phyloP scores from a whole-genome alignment of 495 filamentous ascomycete genomes.

The Chaetomium cochliodes region DNA sequence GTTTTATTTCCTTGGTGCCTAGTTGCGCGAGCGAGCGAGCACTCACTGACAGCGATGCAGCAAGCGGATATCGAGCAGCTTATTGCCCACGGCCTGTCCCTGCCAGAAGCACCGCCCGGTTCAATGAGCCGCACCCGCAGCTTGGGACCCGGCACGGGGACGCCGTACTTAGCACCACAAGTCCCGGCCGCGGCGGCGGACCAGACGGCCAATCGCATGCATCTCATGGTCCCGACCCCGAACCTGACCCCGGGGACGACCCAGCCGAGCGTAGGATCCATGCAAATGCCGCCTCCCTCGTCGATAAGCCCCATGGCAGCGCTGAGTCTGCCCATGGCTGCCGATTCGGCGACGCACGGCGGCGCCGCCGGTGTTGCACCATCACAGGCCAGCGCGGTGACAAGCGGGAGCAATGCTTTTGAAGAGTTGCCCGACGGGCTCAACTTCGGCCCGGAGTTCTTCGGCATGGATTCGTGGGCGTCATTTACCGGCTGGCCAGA shows the following conservation, averaged over 20 bases:
- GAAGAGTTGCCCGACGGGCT: constrained; percentile 31
- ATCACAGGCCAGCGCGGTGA: constrained; percentile 30
- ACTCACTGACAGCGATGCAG: constrained; percentile 29
- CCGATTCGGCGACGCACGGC: neutral
- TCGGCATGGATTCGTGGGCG: constrained; percentile 30
- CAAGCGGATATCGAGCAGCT: constrained; percentile 48
- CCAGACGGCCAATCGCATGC: constrained; percentile 4
- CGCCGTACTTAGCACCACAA: constrained; percentile 20
- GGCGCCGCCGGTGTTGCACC: constrained; percentile 19
- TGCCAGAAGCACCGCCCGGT: constrained; percentile 17
- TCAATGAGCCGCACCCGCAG: constrained; percentile 14
- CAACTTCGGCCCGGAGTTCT: constrained; percentile 32
- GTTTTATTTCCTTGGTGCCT: constrained; percentile 26
- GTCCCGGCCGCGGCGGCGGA: neutral
- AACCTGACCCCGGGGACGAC: neutral
- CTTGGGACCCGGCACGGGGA: constrained; percentile 13
- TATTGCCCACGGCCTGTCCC: constrained; percentile 37
- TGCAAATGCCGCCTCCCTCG: constrained; percentile 2
- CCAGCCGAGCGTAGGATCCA: neutral
- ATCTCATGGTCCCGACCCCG: neutral
- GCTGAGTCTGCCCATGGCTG: constrained; percentile 11
- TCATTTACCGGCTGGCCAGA: constrained; percentile 25
- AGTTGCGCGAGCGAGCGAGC: neutral
- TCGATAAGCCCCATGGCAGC: constrained; percentile 9
- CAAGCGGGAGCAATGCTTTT: constrained; percentile 34